Base-by-base conservation (phyloP, 2,329 filamentous ascomycete species). In the Botrytis hyacinthi region DNA sequence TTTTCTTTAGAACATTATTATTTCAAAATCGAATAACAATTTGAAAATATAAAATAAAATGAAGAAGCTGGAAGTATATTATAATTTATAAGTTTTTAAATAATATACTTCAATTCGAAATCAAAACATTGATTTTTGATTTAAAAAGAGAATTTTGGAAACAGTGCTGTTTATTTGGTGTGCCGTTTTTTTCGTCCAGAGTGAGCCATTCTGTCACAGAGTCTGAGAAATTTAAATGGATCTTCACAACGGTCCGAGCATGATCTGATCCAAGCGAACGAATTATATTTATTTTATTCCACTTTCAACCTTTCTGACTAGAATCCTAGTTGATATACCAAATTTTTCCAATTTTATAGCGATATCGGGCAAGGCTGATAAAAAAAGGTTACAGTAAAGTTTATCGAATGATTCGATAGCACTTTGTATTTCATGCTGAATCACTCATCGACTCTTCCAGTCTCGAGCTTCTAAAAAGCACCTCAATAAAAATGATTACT, bases 401-500 rank as follows among this genome's bases (percentile, higher is more conserved):
- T 37, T 40, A 54, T 42, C 46, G 29, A 37, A 67, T 51, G 32
- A 68, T 68, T 42, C 65, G 35, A 68, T 68, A 68, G 48, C 48
- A 29, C 26, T n/a, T 32, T 8, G n/a, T 5, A 66, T 42, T 54
- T n/a, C n/a, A 66, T n/a, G 37, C 61, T 5, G n/a, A 66, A 42
- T 37, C 60, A 37, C 35, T 16, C 35, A 67, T 32, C 20, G 6
- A 65, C 16, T 22, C 32, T 8, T 42, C 59, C 70, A 46, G 4
- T 66, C 60, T 71, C 54, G 42, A 65, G n/a, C 40, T 22, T 68
- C 10, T 42, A 32, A 12, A 48, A 35, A 37, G 42, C 22, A 2
- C 57, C 46, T 62, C 40, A 20, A 48, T 72, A 42, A 74, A 51
- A 67, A 78, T 78, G 77, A 78, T 78, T 46, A 75, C 75, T 44